These are phyloP conservation scores for Batkoa obscura DNA, from an alignment of 371 early-diverging fungal genomes.

Conservation along the genomic window DNA sequence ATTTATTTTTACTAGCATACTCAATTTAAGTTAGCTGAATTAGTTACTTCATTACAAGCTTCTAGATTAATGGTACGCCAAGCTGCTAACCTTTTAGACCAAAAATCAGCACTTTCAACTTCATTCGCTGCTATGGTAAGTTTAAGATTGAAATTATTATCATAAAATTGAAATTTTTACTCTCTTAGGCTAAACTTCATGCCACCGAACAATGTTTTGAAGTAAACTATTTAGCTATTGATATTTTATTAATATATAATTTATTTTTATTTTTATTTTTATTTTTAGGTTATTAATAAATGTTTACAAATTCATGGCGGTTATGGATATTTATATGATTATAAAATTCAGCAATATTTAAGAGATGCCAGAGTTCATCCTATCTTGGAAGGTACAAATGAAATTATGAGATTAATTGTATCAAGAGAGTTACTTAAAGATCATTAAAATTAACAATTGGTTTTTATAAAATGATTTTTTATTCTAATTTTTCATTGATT, in stretches of 20 bases:
- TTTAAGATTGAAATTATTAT: too few species aligned
- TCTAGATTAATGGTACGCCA: constrained; percentile 32
- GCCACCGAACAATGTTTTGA: constrained; percentile 31
- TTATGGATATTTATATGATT: constrained; percentile 39
- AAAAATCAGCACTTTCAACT: constrained; percentile 14
- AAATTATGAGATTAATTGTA: constrained; percentile 34
- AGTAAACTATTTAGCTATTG: too few species aligned
- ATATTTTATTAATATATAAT: too few species aligned
- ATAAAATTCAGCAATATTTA: constrained; percentile 35
- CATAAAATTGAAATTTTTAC: too few species aligned
- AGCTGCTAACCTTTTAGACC: constrained; percentile 30
- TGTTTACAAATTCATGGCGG: constrained; percentile 31
- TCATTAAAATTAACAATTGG: too few species aligned
- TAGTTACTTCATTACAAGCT: constrained; percentile 24
- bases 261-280: too few species aligned
- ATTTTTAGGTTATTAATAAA: constrained; percentile 17
- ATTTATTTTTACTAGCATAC: constrained; percentile 10
- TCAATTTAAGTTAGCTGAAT: constrained; percentile 39
- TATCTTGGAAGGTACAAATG: constrained; percentile 39
- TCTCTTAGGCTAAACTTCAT: constrained; percentile 18
- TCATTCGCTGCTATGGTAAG: constrained; percentile 15
- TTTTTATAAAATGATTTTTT: too few species aligned
- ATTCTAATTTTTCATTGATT: too few species aligned
- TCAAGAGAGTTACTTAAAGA: constrained; percentile 15
- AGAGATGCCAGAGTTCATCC: constrained; percentile 37